A percentile compares a stretch with the other conserved stretches of the same genome.
These are phyloP conservation scores for Colletotrichum gloeosporioides DNA, from an alignment of 2,329 filamentous ascomycete species.

Conservation along the genomic window DNA sequence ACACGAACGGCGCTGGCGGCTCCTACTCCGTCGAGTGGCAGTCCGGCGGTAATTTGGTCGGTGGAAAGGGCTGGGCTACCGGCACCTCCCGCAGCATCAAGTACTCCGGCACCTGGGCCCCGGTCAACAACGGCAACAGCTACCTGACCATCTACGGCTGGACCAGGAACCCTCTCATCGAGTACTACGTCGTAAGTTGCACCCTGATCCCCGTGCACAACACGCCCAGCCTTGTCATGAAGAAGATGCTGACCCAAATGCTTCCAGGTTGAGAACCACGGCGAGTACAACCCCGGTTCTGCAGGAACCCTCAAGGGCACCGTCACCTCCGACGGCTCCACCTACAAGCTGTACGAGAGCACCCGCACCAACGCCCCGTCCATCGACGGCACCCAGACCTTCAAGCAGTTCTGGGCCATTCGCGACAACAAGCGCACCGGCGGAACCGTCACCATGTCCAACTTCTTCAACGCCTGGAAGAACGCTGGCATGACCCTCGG, in stretches of 20 bases:
- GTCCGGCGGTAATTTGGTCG: conserved; percentile 57
- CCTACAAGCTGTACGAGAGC: conserved; percentile 42
- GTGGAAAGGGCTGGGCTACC: conserved; percentile 63
- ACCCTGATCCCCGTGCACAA: neutral
- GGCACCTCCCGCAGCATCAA: conserved; percentile 44
- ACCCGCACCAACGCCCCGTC: conserved; percentile 48
- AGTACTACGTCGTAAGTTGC: conserved; percentile 34
- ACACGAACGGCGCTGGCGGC: conserved; percentile 48
- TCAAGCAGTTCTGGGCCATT: conserved; percentile 60
- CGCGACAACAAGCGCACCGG: conserved; percentile 52
- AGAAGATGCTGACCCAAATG: neutral
- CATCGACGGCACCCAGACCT: conserved; percentile 54
- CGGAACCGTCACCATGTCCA: conserved; percentile 53
- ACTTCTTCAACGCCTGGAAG: conserved; percentile 60
- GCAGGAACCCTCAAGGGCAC: conserved; percentile 36
- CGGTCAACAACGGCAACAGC: conserved; percentile 34
- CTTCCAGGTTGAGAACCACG: conserved; percentile 36
- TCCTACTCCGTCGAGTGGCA: conserved; percentile 51
- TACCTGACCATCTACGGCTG: conserved; percentile 45
- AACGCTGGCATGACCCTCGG: conserved; percentile 53
- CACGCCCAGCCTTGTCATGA: neutral
- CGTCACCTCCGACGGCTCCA: conserved; percentile 39
- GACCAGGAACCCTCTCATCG: conserved; percentile 33
- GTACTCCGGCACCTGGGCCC: conserved; percentile 33
- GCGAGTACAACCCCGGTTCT: conserved; percentile 40